A percentile compares a stretch with the other conserved stretches of the same genome.
phyloP scores from a whole-genome alignment of 2,329 filamentous ascomycete genomes.

The Hypomyces rosellus region DNA sequence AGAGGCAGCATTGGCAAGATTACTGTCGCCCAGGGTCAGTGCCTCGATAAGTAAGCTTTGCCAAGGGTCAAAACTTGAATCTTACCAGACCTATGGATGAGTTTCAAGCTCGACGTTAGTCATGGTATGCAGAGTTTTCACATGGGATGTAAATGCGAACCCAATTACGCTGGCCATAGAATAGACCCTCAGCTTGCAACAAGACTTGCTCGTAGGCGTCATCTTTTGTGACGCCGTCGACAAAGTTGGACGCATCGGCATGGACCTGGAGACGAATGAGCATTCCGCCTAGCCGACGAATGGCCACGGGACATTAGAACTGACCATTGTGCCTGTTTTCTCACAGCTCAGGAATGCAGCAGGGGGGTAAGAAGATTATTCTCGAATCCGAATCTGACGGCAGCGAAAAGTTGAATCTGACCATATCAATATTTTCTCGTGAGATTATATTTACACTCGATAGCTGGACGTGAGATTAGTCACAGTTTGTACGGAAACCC shows the following conservation, averaged over 20 bases:
- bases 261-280: constrained; percentile 50
- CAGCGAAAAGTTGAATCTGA: not conserved
- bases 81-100: constrained; percentile 22
- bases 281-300: not conserved
- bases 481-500: constrained; percentile 1
- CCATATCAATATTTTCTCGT: not conserved
- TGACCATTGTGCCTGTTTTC: constrained; percentile 7
- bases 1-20: constrained; percentile 68
- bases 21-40: constrained; percentile 41
- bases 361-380: too few species aligned
- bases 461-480: constrained; percentile 4
- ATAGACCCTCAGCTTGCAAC: constrained; percentile 61
- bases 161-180: constrained; percentile 73
- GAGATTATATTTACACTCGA: too few species aligned
- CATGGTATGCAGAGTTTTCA: not conserved
- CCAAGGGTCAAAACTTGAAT: not conserved
- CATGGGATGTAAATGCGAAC: constrained; percentile 37
- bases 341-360: too few species aligned
- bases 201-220: constrained; percentile 70
- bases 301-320: constrained; percentile 2
- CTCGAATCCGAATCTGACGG: constrained; percentile 1
- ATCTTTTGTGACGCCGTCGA: constrained; percentile 57
- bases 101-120: constrained; percentile 8
- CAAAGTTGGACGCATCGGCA: constrained; percentile 72
- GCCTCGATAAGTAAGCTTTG: not conserved